Evolutionary conservation across 2,329 filamentous ascomycete species (phyloP), one percentile per base, ranked within the genome.

Genomic region (Trichocomaceae sp.): DNA sequence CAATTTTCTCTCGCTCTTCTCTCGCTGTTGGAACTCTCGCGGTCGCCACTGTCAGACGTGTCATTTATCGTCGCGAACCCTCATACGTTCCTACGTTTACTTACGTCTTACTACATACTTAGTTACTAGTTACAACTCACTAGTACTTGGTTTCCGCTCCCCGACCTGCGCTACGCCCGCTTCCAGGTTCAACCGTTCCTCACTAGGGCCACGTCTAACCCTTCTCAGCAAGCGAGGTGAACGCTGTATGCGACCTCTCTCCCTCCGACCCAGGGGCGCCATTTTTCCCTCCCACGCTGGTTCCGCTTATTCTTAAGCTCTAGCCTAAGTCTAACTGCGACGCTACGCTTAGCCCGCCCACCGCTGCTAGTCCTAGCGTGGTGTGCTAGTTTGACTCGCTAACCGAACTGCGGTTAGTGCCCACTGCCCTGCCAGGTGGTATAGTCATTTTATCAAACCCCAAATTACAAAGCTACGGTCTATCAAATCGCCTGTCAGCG

Each of bases 131-230:
- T n/a, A n/a, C n/a, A n/a, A n/a, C n/a, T n/a, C n/a, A n/a, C n/a
- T n/a, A n/a, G n/a, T n/a, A n/a, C n/a, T n/a, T n/a, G n/a, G n/a
- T n/a, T n/a, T n/a, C n/a, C n/a, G n/a, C n/a, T 10, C 62, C 66
- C 68, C 68, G 62, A 64, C 64, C 42, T 69, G 61, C 69, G 60
- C 69, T 71, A 71, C 61, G 54, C 62, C 65, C 56, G 47, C 58
- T 20, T n/a, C 8, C 23, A 26, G 23, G 23, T 26, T 26, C 23
- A n/a, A n/a, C n/a, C n/a, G n/a, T 68, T 67, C 58, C 61, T 57
- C 56, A 58, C 59, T 71, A 71, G 68, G 58, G 55, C 52, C 57
- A 60, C 58, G 57, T 61, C 60, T 65, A 61, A 58, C 59, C 61
- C 46, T 60, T 60, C 58, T 58, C 57, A 62, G 60, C 54, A 57